phyloP scores from a whole-genome alignment of 371 early-diverging fungal species.

The Apophysomyces elegans region DNA sequence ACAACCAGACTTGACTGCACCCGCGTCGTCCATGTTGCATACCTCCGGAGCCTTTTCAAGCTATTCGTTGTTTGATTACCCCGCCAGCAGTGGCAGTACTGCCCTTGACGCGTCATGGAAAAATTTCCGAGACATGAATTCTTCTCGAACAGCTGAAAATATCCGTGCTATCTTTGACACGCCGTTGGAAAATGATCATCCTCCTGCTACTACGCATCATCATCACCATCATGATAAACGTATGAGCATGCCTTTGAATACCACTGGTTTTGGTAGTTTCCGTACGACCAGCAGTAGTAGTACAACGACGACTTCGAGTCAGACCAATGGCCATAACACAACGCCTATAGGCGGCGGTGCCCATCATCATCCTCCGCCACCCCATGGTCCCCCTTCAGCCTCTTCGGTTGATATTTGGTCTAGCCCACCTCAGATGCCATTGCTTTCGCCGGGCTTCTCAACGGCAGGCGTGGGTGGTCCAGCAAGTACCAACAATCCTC shows the following conservation, averaged over 20 bases:
- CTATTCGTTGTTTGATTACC: constrained; percentile 21
- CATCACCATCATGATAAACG: not conserved
- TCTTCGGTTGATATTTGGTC: constrained; percentile 13
- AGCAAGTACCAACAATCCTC: not conserved
- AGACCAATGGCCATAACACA: too few species aligned
- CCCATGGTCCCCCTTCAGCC: not conserved
- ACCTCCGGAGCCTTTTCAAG: constrained; percentile 3
- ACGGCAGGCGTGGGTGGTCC: not conserved
- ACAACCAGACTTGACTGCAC: constrained; percentile 6
- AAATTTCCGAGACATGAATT: constrained; percentile 45
- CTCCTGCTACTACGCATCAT: not conserved
- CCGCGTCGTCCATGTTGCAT: constrained; percentile 7
- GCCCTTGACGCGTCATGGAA: constrained; percentile 45
- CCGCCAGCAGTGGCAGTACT: constrained; percentile 20
- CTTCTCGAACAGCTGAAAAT: constrained; percentile 40
- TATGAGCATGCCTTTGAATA: constrained; percentile 14
- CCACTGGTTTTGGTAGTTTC: not conserved
- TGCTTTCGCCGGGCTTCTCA: not conserved
- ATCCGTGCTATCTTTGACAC: constrained; percentile 49
- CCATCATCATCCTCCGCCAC: not conserved
- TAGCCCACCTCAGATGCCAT: not conserved
- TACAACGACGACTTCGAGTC: too few species aligned
- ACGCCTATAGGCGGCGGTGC: not conserved
- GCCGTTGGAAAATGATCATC: constrained; percentile 11
- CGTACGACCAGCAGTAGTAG: too few species aligned